These are phyloP conservation scores for Vigna angularis DNA, from an alignment of 306 rosid genomes.

Conservation along the genomic window DNA sequence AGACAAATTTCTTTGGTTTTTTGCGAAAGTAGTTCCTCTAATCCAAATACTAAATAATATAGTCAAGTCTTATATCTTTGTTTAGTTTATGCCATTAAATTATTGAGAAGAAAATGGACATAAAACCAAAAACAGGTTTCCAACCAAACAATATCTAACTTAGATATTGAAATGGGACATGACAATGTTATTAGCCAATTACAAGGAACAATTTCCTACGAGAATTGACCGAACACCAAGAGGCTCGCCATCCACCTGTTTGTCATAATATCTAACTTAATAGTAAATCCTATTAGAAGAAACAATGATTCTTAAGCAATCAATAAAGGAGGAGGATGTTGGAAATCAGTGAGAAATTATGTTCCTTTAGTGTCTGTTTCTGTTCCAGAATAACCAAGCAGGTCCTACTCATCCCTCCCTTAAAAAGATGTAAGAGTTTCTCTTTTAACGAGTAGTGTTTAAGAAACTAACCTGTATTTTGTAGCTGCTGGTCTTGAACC, in stretches of 20 bases:
- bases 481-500: slow-evolving; percentile 53
- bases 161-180: not conserved
- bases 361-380: not conserved
- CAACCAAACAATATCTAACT: slow-evolving; percentile 7
- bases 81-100: not conserved
- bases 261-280: not conserved
- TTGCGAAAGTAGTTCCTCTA: not conserved
- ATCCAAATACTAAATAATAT: not conserved
- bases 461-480: slow-evolving; percentile 53
- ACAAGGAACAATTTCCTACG: not conserved
- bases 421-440: not conserved
- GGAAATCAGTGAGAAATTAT: not conserved
- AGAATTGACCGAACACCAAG: not conserved
- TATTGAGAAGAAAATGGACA: not conserved
- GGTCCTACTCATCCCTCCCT: not conserved
- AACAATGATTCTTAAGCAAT: not conserved
- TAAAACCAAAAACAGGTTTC: not conserved
- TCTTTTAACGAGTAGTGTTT: slow-evolving; percentile 7
- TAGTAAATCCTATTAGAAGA: not conserved
- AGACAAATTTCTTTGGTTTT: not conserved
- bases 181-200: not conserved
- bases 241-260: not conserved
- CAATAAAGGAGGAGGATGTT: not conserved
- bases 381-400: slow-evolving; percentile 5
- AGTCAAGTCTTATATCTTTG: not conserved